These are phyloP conservation scores for Dactylellina drechsleri DNA, from an alignment of 2,329 filamentous ascomycete species.

Conservation along the genomic window DNA sequence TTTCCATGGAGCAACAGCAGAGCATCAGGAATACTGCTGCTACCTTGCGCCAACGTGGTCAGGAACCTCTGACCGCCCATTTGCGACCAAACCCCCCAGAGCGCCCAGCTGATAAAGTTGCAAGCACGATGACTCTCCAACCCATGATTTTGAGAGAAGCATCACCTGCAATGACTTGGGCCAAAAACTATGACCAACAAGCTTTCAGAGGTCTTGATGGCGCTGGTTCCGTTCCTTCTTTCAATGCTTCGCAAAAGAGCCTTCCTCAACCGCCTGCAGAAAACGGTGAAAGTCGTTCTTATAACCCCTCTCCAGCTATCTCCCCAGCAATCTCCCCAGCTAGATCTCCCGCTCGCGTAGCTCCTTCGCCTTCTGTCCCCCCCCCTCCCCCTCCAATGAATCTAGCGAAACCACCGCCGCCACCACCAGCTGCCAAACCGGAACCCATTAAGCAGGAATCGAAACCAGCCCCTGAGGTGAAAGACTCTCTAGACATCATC, in stretches of 20 bases:
- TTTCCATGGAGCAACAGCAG: constrained; percentile 90
- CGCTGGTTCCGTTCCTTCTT: constrained; percentile 37
- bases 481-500: constrained; percentile 38
- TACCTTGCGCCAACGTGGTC: constrained; percentile 75
- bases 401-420: constrained; percentile 21
- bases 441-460: constrained; percentile 17
- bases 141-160: constrained; percentile 85
- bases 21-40: constrained; percentile 91
- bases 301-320: constrained; percentile 22
- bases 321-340: constrained; percentile 30
- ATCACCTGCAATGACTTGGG: constrained; percentile 95
- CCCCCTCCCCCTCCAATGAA: constrained; percentile 13
- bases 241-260: constrained; percentile 39
- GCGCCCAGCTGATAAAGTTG: constrained; percentile 67
- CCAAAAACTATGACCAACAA: constrained; percentile 91
- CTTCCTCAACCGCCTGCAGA: constrained; percentile 40
- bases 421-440: constrained; percentile 11
- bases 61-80: constrained; percentile 64
- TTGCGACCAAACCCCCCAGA: constrained; percentile 66
- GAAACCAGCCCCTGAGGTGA: constrained; percentile 5
- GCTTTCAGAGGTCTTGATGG: constrained; percentile 75
- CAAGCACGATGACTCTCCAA: constrained; percentile 88
- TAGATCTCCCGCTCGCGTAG: constrained; percentile 8
- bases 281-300: constrained; percentile 31
- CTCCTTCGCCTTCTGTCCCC: constrained; percentile 8